Evolutionary conservation across 257 asterid genomes (phyloP), one percentile per base, ranked within the genome.

Genomic region (Henckelia pumila): DNA sequence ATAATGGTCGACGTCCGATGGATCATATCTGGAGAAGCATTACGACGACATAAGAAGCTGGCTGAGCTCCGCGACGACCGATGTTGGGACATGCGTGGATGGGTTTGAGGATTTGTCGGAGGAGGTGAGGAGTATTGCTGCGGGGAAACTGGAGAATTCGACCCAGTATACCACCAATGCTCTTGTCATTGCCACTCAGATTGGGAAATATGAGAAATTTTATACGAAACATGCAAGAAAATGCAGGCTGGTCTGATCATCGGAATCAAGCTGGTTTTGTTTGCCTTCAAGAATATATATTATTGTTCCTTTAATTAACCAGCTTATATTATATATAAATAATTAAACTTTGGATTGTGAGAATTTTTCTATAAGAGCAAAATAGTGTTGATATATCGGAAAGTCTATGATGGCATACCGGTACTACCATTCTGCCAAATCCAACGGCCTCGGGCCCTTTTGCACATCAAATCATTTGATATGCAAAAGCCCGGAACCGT

Each of bases 21-120:
- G 20, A 2, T 11, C 32, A 3, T 6, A 40, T 3, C 40, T 59
- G 17, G n/a, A 8, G 20, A 57, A 44, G 26, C 14, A 2, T 1
- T 9, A 17, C 3, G 66, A 17, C 16, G 17, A 24, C 55, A 17
- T 62, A 16, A 61, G 8, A 22, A 59, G 30, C 10, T 37, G 56
- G 76, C 19, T 66, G 5, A 64, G 76, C 17, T 66, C 73, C 37
- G 63, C 73, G 6, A 63, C 66, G 6, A 14, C 40, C 6, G 22
- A 49, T 68, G 56, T 71, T 9, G 20, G 71, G 5, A 60, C 80
- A 16, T 76, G 80, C 35, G 3, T 60, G 22, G 67, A 76, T 9
- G 80, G 69, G 13, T 76, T 71, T 32, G 58, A 53, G 8, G 71
- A 62, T 22, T 35, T n/a, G 19, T 33, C 2, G 8, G 2, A 24